Evolutionary conservation across 805 yeast genomes (phyloP), one percentile per base, ranked within the genome.

Genomic region (Barnettozyma siamensis): DNA sequence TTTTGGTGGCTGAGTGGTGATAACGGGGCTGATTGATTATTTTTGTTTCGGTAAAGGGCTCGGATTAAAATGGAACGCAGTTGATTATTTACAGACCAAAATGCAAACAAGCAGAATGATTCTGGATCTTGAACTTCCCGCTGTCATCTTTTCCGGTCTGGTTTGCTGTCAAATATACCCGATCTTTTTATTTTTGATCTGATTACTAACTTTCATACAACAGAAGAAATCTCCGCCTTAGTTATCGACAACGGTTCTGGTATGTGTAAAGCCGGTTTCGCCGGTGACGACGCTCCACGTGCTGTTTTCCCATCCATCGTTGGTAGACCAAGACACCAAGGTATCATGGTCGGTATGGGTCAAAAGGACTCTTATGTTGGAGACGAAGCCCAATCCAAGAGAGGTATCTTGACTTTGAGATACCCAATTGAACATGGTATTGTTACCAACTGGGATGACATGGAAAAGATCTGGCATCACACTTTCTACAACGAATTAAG

Each of bases 221-320:
- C 29, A 55, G 59, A 49, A 43, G 53, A 49, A 42, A 49, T 49
- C 36, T 47, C 53, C 37, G 51, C 53, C 38, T 64, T 68, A 60
- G 98, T 91, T 76, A 91, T 91, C 75, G 99, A 91, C 72, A 91
- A 91, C 76, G 99, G 99, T 78, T 93, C 99, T 67, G 99, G 99
- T 81, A 93, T 93, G 98, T 93, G 99, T 83, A 93, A 93, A 72
- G 99, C 99, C 91, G 99, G 99, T 75, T 93, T 89, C 70, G 98
- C 99, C 81, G 99, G 99, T 78, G 98, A 93, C 68, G 99, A 93
- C 77, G 98, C 98, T 55, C 99, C 99, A 68, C 86, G 97, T 73
- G 98, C 99, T 64, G 99, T 93, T 60, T 93, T 93, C 91, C 99
- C 99, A 66, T 93, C 98, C 50, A 91, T 93, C 65, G 99, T 91